These are phyloP conservation scores for Rhizopus stolonifer DNA, from an alignment of 371 early-diverging fungal genomes.

Conservation along the genomic window DNA sequence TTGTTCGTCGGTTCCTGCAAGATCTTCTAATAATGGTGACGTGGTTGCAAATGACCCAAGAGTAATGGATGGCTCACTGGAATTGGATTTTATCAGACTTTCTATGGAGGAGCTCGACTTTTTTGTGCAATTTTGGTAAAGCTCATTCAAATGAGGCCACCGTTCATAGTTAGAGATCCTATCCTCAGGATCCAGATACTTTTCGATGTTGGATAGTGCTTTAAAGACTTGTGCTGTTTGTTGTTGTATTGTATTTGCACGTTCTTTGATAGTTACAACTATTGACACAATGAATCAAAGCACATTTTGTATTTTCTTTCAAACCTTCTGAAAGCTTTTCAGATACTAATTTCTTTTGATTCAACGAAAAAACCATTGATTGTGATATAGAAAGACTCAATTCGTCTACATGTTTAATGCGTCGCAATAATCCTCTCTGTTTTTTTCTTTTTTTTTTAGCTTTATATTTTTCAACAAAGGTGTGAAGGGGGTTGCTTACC, in stretches of 20 bases:
- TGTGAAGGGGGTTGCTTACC: background rate
- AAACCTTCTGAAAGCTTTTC: slow-evolving; percentile 26
- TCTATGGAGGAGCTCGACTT: slow-evolving; percentile 7
- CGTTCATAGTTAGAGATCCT: background rate
- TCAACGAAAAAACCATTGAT: slow-evolving; percentile 13
- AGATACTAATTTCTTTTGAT: slow-evolving; percentile 22
- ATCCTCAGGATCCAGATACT: slow-evolving; percentile 17
- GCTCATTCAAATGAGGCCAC: slow-evolving; percentile 16
- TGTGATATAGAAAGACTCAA: slow-evolving; percentile 17
- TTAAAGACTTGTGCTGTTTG: slow-evolving; percentile 19
- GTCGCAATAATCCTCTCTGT: slow-evolving; percentile 21
- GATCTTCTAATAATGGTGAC: slow-evolving; percentile 4
- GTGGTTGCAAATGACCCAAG: slow-evolving; percentile 6
- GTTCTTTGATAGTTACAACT: slow-evolving; percentile 19
- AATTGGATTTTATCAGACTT: slow-evolving; percentile 9
- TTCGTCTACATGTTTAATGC: slow-evolving; percentile 33
- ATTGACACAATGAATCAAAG: background rate
- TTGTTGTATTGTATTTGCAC: slow-evolving; percentile 9
- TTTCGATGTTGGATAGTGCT: slow-evolving; percentile 12
- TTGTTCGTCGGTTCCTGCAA: background rate
- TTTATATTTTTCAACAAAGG: background rate
- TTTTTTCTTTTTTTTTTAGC: background rate
- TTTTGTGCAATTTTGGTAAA: slow-evolving; percentile 4
- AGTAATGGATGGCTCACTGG: slow-evolving; percentile 17
- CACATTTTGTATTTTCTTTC: background rate